Evolutionary conservation across 805 yeast species (phyloP).

Genomic region (Ogataea parapolymorpha): DNA sequence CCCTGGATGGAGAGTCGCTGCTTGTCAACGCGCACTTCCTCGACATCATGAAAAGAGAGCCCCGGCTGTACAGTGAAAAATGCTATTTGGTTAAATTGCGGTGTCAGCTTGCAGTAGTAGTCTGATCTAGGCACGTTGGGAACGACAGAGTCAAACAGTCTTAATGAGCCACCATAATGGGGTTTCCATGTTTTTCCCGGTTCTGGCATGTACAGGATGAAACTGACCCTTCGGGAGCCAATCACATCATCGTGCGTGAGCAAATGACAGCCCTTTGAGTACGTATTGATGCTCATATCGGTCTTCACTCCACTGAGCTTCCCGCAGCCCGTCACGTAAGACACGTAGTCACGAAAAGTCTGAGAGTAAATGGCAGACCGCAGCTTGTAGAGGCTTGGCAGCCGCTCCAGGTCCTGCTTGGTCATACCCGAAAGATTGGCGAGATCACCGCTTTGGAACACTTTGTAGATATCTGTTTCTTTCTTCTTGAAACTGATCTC

Average conservation of each 20-base stretch:
- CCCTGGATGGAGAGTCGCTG: slow-evolving; percentile 94
- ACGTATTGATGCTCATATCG: slow-evolving; percentile 89
- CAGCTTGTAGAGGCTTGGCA: slow-evolving; percentile 73
- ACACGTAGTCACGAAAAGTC: slow-evolving; percentile 74
- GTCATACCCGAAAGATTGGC: slow-evolving; percentile 88
- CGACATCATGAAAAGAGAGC: slow-evolving; percentile 94
- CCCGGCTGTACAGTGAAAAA: slow-evolving; percentile 97
- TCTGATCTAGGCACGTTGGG: slow-evolving; percentile 91
- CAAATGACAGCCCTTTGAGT: slow-evolving; percentile 89
- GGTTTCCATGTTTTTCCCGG: slow-evolving; percentile 89
- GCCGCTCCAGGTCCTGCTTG: slow-evolving; percentile 64
- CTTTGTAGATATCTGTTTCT: slow-evolving; percentile 96
- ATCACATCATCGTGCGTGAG: slow-evolving; percentile 97
- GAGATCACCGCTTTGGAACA: slow-evolving; percentile 83
- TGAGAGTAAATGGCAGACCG: slow-evolving; percentile 87
- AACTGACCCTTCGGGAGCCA: slow-evolving; percentile 90
- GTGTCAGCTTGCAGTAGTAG: slow-evolving; percentile 64
- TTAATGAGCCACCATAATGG: slow-evolving; percentile 88
- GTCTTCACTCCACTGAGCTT: slow-evolving; percentile 86
- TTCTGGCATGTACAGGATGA: slow-evolving; percentile 88
- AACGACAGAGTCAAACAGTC: slow-evolving; percentile 80
- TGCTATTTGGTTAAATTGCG: slow-evolving; percentile 94
- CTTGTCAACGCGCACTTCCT: slow-evolving; percentile 89
- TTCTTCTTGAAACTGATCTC: slow-evolving; percentile 90
- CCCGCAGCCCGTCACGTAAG: slow-evolving; percentile 81